Evolutionary conservation across 805 yeast genomes (phyloP), one percentile per base, ranked within the genome.

Genomic region (Crinitomyces ghanaensis): DNA sequence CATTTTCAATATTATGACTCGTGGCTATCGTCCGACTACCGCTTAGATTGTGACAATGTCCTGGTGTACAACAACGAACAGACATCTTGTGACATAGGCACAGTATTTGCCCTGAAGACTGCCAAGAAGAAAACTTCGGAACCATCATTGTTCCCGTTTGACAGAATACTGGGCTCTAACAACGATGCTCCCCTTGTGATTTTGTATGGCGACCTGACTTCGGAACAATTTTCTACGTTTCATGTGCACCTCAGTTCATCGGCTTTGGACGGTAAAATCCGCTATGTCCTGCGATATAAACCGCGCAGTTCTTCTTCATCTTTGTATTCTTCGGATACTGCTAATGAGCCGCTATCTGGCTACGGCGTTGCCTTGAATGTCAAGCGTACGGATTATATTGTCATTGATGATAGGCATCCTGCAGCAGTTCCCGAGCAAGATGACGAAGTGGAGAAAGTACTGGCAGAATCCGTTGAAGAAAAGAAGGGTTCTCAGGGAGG

Each of bases 81-180:
- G 2, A n/a, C n/a, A n/a, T 77, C 76, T 48, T 75, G 85, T 45
- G 70, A 77, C 6, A 60, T 76, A 2, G 81, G 72, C 35, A 93
- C 79, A 37, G 67, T 84, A 1, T 91, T 72, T 53, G 93, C 95
- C 2, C 62, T 91, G 36, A 77, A 78, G 51, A 70, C 83, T 3
- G 15, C 18, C 0, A 60, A 61, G 17, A 57, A 59, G n/a, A 45
- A 50, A 4, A 38, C 2, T 19, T 57, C 11, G 28, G 57, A 3
- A 62, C 27, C 31, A 8, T 50, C 54, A 11, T 30, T 51, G n/a
- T 36, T 47, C 13, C 51, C 72, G 0, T 67, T 70, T 39, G 96
- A 88, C 47, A 63, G 84, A 36, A 59, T 78, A 0, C 62, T 82
- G 30, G 93, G 93, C 0, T 30, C 41, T 2, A 50, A 48, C 3